A percentile compares a stretch with the other conserved stretches of the same genome.
Conservation (phyloP, 805 yeast species). For the Saturnispora zaruensis region DNA sequence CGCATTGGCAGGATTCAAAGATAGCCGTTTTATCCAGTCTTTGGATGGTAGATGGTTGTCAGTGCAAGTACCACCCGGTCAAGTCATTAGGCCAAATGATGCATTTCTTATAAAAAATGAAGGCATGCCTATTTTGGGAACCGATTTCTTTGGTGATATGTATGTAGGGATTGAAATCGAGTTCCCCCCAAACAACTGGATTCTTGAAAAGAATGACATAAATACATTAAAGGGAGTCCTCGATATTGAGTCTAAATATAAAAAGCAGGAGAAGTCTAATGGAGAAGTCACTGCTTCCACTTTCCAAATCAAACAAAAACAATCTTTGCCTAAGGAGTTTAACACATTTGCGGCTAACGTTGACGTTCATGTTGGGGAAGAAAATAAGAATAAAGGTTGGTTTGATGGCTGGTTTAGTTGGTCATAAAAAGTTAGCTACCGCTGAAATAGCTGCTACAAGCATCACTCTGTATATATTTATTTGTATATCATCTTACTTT, state of each 20-base stretch:
- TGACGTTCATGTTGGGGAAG: slow-evolving; percentile 22
- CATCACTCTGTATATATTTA: not conserved
- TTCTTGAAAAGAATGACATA: slow-evolving; percentile 60
- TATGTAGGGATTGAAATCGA: slow-evolving; percentile 63
- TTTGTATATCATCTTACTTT: not conserved
- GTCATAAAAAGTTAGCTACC: slow-evolving; percentile 2
- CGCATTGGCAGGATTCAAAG: slow-evolving; percentile 73
- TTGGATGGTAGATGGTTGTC: slow-evolving; percentile 71
- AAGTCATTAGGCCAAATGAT: slow-evolving; percentile 74
- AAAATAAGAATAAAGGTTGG: slow-evolving; percentile 23
- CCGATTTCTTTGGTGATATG: slow-evolving; percentile 49
- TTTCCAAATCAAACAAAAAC: slow-evolving; percentile 18
- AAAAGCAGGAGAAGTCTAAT: slow-evolving; percentile 16
- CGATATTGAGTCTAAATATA: slow-evolving; percentile 15
- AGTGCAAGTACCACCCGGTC: slow-evolving; percentile 63
- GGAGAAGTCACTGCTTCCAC: slow-evolving; percentile 20
- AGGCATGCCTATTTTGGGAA: slow-evolving; percentile 66
- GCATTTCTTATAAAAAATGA: slow-evolving; percentile 54
- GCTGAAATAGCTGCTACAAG: no score
- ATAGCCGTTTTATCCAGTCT: slow-evolving; percentile 54
- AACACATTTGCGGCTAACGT: slow-evolving; percentile 22
- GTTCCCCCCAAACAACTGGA: slow-evolving; percentile 84
- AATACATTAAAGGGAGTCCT: slow-evolving; percentile 44
- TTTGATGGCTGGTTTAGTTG: slow-evolving; percentile 18
- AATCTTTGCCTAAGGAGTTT: slow-evolving; percentile 23